Evolutionary conservation across 495 filamentous ascomycete species (phyloP).

Genomic region (Aspergillus leporis): DNA sequence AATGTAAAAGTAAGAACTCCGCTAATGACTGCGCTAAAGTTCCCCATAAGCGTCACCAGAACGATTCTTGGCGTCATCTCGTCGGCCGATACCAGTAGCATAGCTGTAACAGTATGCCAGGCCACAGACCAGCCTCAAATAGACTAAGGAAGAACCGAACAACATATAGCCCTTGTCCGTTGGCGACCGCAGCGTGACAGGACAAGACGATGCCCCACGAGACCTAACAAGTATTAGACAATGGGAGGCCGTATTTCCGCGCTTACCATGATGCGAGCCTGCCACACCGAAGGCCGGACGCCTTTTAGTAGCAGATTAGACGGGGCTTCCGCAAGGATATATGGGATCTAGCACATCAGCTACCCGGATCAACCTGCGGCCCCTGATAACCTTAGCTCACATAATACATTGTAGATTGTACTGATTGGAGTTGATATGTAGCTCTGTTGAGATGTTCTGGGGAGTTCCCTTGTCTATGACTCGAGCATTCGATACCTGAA

Average conservation of each 20-base stretch:
- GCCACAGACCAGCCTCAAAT: conserved; percentile 41
- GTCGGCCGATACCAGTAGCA: conserved; percentile 47
- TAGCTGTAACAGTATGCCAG: conserved; percentile 41
- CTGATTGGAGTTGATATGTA: conserved; percentile 30
- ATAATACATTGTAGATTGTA: conserved; percentile 33
- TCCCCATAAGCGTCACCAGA: conserved; percentile 23
- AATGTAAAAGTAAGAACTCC: conserved; percentile 45
- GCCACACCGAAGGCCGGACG: conserved; percentile 40
- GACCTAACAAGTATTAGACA: background rate
- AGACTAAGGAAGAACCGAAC: conserved; percentile 40
- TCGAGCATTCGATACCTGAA: conserved; percentile 41
- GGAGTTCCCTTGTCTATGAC: conserved; percentile 37
- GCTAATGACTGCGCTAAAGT: conserved; percentile 37
- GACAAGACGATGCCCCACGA: conserved; percentile 37
- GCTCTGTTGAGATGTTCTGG: conserved; percentile 45
- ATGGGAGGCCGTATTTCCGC: background rate
- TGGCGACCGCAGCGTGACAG: conserved; percentile 37
- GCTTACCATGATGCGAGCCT: conserved; percentile 31
- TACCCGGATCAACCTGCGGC: background rate
- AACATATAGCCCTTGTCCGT: conserved; percentile 33
- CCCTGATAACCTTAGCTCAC: conserved; percentile 9
- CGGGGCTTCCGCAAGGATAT: conserved; percentile 46
- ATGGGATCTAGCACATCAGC: conserved; percentile 37
- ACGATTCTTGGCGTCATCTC: conserved; percentile 36
- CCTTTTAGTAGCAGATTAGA: conserved; percentile 41